Conservation (phyloP, 495 filamentous ascomycete genomes). For the Evernia prunastri region DNA sequence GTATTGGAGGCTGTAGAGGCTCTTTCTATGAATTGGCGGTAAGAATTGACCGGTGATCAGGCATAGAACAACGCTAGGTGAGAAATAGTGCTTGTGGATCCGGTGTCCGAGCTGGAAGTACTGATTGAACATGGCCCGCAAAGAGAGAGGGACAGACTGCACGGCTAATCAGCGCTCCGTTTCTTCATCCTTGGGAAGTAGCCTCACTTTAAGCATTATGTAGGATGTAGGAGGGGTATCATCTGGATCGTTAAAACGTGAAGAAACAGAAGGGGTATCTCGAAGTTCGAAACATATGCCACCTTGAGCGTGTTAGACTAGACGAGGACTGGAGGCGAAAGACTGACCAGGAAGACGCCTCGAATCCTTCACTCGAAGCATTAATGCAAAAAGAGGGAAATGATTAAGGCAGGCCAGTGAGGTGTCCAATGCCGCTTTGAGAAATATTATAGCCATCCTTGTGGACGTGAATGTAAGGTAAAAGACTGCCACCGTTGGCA, state of each 20-base stretch:
- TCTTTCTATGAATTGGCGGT: slow-evolving; percentile 86
- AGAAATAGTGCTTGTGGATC: slow-evolving; percentile 90
- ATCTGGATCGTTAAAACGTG: slow-evolving; percentile 21
- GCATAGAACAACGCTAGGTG: slow-evolving; percentile 77
- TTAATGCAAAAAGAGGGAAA: slow-evolving; percentile 94
- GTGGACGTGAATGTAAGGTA: slow-evolving; percentile 94
- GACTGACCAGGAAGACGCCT: slow-evolving; percentile 69
- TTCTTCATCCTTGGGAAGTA: background rate
- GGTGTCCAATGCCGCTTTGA: slow-evolving; percentile 87
- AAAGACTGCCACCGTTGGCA: slow-evolving; percentile 92
- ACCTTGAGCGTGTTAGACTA: slow-evolving; percentile 40
- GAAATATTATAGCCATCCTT: slow-evolving; percentile 85
- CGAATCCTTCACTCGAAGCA: slow-evolving; percentile 93
- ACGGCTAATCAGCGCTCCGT: slow-evolving; percentile 7
- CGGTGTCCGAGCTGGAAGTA: slow-evolving; percentile 92
- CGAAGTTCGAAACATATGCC: slow-evolving; percentile 87
- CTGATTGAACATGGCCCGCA: slow-evolving; percentile 88
- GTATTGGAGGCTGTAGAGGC: slow-evolving; percentile 95
- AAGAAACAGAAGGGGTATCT: slow-evolving; percentile 53
- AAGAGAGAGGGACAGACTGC: slow-evolving; percentile 82
- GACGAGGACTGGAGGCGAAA: slow-evolving; percentile 3
- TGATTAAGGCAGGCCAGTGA: slow-evolving; percentile 92
- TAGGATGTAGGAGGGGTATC: slow-evolving; percentile 55
- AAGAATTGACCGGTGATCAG: slow-evolving; percentile 85
- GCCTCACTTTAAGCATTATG: slow-evolving; percentile 67